A percentile compares a stretch with the other conserved stretches of the same genome.
phyloP scores from a whole-genome alignment of 2,329 filamentous ascomycete genomes.

The Penicillium sp. region DNA sequence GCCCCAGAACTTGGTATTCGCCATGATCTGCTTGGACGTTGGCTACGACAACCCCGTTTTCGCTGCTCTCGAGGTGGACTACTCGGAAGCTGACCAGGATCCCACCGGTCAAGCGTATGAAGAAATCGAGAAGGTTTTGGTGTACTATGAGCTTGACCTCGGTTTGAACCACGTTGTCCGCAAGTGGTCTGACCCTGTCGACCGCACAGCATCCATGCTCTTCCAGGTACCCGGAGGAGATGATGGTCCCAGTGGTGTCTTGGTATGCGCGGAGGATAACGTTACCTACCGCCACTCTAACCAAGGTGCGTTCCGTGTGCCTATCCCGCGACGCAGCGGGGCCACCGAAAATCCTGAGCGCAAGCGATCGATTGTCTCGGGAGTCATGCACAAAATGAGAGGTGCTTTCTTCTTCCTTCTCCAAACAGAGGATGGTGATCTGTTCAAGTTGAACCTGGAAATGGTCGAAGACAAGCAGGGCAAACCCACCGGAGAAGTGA shows the following conservation, averaged over 20 bases:
- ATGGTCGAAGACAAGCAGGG: conserved; percentile 73
- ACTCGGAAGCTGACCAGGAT: conserved; percentile 83
- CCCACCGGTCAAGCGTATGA: conserved; percentile 71
- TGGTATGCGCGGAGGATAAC: conserved; percentile 89
- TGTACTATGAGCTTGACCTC: conserved; percentile 95
- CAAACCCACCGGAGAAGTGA: conserved; percentile 70
- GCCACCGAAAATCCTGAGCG: conserved; percentile 85
- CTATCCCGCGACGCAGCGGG: conserved; percentile 77
- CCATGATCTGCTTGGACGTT: conserved; percentile 79
- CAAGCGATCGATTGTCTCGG: conserved; percentile 76
- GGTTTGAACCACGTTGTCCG: conserved; percentile 94
- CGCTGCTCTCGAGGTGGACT: conserved; percentile 87
- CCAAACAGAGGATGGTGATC: conserved; percentile 92
- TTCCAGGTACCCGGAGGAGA: conserved; percentile 93
- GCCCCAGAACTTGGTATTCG: conserved; percentile 79
- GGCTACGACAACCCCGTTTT: conserved; percentile 97
- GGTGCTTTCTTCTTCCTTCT: conserved; percentile 95
- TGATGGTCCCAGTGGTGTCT: conserved; percentile 85
- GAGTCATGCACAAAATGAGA: conserved; percentile 96
- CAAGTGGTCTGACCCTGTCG: conserved; percentile 90
- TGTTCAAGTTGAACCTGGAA: conserved; percentile 92
- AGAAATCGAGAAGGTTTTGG: conserved; percentile 77
- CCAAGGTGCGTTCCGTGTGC: conserved; percentile 76
- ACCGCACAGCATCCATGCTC: conserved; percentile 76
- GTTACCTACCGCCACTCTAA: conserved; percentile 97